Conservation (phyloP, 2,329 filamentous ascomycete species). For the Trichophyton schoenleinii region DNA sequence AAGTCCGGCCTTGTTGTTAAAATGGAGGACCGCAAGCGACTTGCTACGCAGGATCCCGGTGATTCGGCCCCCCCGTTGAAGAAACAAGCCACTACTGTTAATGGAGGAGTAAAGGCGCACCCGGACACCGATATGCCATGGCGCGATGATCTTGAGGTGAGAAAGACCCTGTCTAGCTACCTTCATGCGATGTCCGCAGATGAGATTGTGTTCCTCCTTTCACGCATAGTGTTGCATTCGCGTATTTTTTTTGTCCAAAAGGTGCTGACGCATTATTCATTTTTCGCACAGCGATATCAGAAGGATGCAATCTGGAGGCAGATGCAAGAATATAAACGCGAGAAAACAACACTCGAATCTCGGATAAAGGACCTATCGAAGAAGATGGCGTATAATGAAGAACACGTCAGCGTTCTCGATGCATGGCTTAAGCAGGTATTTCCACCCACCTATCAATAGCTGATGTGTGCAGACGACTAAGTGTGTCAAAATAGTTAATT, state of each 20-base stretch:
- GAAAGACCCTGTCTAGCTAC: conserved; percentile 22
- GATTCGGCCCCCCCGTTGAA: conserved; percentile 83
- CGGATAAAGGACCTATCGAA: conserved; percentile 71
- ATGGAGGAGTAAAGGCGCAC: conserved; percentile 56
- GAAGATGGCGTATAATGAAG: conserved; percentile 70
- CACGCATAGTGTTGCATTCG: conserved; percentile 24
- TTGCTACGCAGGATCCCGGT: conserved; percentile 65
- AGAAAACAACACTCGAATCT: conserved; percentile 67
- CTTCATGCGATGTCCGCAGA: neutral
- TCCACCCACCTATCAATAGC: conserved; percentile 11
- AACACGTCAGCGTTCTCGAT: conserved; percentile 82
- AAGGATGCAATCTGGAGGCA: conserved; percentile 96
- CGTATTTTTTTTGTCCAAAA: neutral
- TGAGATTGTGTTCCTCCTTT: conserved; percentile 15
- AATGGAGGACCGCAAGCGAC: conserved; percentile 99
- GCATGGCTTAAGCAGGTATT: conserved; percentile 87
- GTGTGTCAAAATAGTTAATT: conserved; percentile 24
- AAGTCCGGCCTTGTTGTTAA: conserved; percentile 67
- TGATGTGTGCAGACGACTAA: conserved; percentile 5
- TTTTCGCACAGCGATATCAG: conserved; percentile 57
- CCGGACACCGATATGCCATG: conserved; percentile 56
- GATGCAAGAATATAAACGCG: conserved; percentile 95
- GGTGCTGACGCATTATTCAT: conserved; percentile 18
- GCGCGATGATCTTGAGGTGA: conserved; percentile 61
- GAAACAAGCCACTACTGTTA: conserved; percentile 60